Percentiles rank a stretch among this genome's conserved stretches.
Conservation (phyloP, 805 yeast genomes). For the Wickerhamiella sorbophila region DNA sequence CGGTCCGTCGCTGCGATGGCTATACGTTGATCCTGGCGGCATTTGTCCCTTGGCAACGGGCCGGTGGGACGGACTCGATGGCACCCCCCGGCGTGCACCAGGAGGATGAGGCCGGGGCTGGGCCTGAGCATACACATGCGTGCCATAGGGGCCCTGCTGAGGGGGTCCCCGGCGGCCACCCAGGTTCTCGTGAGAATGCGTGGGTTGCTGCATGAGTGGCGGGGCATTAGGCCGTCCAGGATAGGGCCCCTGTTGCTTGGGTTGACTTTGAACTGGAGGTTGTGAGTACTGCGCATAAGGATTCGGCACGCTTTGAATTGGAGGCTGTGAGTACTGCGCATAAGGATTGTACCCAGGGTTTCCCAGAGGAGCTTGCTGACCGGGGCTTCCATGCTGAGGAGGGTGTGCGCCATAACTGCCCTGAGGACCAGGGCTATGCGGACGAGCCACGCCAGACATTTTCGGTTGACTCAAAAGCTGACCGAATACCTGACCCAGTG, state of each 20-base stretch:
- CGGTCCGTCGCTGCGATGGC: background rate
- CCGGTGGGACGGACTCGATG: background rate
- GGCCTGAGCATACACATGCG: background rate
- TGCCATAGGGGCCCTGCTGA: background rate
- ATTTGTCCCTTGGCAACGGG: background rate
- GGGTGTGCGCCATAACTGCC: background rate
- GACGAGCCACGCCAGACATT: background rate
- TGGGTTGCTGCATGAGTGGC: background rate
- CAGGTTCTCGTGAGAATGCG: background rate
- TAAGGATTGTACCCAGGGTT: background rate
- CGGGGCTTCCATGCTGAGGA: background rate
- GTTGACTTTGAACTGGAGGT: background rate
- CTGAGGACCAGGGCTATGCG: background rate
- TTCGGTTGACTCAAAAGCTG: background rate
- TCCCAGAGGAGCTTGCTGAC: background rate
- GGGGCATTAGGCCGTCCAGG: background rate
- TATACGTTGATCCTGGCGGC: background rate
- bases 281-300: too few species aligned
- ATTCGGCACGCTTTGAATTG: too few species aligned
- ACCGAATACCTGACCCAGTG: too few species aligned
- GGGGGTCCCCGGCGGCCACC: background rate
- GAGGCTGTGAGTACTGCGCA: too few species aligned
- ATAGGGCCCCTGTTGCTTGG: background rate
- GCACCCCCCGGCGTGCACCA: background rate
- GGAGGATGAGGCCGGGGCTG: background rate